Evolutionary conservation across 768 basidiomycete species (phyloP).

Genomic region (Pholiota molesta): DNA sequence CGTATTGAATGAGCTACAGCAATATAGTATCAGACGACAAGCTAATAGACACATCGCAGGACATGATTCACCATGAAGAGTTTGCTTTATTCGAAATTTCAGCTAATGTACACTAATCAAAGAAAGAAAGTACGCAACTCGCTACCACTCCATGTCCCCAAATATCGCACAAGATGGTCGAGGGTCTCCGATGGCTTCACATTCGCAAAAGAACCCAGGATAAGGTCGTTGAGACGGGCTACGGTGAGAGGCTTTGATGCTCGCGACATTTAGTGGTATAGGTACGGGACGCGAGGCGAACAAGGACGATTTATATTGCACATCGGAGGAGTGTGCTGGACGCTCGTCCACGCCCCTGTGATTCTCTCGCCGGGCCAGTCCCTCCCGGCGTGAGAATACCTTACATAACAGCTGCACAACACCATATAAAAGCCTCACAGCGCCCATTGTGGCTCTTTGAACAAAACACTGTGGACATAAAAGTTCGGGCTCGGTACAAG

Average conservation of each 20-base stretch:
- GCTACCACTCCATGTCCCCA: conserved; percentile 86
- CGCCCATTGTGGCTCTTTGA: conserved; percentile 37
- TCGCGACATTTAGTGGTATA: conserved; percentile 46
- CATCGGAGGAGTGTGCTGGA: background rate
- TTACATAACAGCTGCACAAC: conserved; percentile 45
- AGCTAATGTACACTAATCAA: background rate
- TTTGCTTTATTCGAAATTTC: conserved; percentile 50
- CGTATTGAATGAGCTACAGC: conserved; percentile 70
- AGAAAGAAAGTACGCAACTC: conserved; percentile 59
- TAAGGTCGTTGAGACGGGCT: conserved; percentile 58
- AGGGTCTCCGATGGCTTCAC: conserved; percentile 65
- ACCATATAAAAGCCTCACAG: conserved; percentile 21
- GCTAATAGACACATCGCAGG: background rate
- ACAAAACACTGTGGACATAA: conserved; percentile 84
- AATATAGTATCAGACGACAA: background rate
- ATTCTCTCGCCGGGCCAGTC: conserved; percentile 21
- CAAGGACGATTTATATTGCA: conserved; percentile 4
- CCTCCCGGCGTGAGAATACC: conserved; percentile 37
- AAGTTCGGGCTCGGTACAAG: conserved; percentile 90
- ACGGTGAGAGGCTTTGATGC: conserved; percentile 49
- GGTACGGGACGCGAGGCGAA: background rate
- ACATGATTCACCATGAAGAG: conserved; percentile 62
- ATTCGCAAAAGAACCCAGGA: conserved; percentile 64
- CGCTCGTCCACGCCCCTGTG: conserved; percentile 22
- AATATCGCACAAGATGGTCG: conserved; percentile 73